phyloP scores from a whole-genome alignment of 108 stramenopile genomes.

The Skeletonema costatum region DNA sequence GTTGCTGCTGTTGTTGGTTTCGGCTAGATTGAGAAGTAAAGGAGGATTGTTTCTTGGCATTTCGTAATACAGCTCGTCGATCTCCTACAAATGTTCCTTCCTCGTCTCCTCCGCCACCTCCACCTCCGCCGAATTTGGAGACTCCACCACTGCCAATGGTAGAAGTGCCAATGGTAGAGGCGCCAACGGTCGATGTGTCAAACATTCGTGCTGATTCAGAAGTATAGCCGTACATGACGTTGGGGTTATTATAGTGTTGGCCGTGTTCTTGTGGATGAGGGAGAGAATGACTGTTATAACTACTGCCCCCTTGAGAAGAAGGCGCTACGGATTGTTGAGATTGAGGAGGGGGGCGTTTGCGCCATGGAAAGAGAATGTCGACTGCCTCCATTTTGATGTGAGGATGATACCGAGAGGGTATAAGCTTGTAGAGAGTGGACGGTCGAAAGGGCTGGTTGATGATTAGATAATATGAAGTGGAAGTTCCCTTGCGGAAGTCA shows the following conservation, averaged over 20 bases:
- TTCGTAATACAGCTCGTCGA: background rate
- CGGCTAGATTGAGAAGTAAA: background rate
- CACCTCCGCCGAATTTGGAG: background rate
- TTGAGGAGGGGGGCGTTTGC: conserved; percentile 5
- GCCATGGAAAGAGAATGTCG: conserved; percentile 45
- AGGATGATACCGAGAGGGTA: too few relatives aligned
- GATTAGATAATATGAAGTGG: too few relatives aligned
- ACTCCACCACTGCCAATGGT: too few relatives aligned
- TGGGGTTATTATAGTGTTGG: background rate
- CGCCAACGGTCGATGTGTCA: background rate
- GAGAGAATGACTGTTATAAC: conserved; percentile 13
- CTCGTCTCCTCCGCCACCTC: background rate
- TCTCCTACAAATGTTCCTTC: background rate
- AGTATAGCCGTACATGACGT: background rate
- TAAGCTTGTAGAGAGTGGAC: too few relatives aligned
- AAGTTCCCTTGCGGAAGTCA: too few relatives aligned
- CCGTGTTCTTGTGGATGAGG: conserved; percentile 30
- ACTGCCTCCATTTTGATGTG: background rate
- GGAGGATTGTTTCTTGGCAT: background rate
- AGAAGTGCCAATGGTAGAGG: too few relatives aligned
- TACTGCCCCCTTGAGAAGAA: background rate
- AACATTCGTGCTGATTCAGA: background rate
- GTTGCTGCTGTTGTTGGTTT: background rate
- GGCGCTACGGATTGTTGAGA: background rate
- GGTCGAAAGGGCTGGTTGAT: too few relatives aligned